phyloP scores from a whole-genome alignment of 805 yeast species.

The Allodekkera sacchari region DNA sequence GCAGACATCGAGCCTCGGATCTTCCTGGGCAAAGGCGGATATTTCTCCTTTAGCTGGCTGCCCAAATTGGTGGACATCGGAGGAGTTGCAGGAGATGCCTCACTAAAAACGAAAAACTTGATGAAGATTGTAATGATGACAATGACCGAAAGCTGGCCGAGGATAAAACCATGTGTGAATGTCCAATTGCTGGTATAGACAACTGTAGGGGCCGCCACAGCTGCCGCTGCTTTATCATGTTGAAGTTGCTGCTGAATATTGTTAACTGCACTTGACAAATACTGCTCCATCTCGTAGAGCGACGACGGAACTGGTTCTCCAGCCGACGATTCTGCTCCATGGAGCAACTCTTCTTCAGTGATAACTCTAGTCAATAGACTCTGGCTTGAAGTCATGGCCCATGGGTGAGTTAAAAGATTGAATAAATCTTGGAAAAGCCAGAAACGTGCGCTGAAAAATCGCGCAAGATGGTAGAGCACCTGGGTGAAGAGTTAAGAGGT shows the following conservation, averaged over 20 bases:
- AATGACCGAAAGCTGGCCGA: slow-evolving; percentile 71
- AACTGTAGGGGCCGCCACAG: slow-evolving; percentile 3
- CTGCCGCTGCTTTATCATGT: slow-evolving; percentile 4
- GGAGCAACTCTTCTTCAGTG: too few relatives aligned
- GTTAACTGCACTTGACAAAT: slow-evolving; percentile 12
- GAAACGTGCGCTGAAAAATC: too few relatives aligned
- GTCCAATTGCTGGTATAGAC: slow-evolving; percentile 38
- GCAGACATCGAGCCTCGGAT: too few relatives aligned
- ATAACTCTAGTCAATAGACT: too few relatives aligned
- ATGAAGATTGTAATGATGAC: slow-evolving; percentile 54
- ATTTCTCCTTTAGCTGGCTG: slow-evolving; percentile 5
- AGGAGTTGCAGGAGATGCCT: slow-evolving; percentile 38
- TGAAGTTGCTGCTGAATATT: slow-evolving; percentile 5
- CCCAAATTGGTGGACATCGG: slow-evolving; percentile 13
- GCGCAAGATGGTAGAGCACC: too few relatives aligned
- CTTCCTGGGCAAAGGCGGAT: too few relatives aligned
- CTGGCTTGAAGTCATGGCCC: too few relatives aligned
- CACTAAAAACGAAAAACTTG: slow-evolving; percentile 71
- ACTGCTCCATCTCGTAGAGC: slow-evolving; percentile 11
- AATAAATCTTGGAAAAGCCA: too few relatives aligned
- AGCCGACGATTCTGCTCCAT: too few relatives aligned
- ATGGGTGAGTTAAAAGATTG: too few relatives aligned
- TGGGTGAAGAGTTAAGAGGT: too few relatives aligned
- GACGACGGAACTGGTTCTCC: slow-evolving; percentile 4
- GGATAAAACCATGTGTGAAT: slow-evolving; percentile 67